Evolutionary conservation across 495 filamentous ascomycete species (phyloP).

Genomic region (Podospora pseudocomata): DNA sequence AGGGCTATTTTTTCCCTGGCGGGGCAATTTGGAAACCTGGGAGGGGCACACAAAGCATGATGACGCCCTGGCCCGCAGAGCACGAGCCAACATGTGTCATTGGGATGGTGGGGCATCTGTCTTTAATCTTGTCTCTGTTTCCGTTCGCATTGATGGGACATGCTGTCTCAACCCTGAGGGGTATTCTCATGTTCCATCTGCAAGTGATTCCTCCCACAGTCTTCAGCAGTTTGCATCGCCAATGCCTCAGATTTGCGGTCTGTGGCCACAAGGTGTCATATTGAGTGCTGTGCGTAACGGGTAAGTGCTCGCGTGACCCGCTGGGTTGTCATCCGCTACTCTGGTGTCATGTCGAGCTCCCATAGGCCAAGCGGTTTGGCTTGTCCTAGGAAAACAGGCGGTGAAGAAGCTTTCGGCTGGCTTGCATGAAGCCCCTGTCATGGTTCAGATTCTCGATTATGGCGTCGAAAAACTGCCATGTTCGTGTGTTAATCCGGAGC

Average conservation of each 20-base stretch:
- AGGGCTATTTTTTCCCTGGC: constrained; percentile 14
- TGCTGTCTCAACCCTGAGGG: background rate
- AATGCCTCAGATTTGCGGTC: background rate
- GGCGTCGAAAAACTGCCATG: background rate
- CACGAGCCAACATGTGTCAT: constrained; percentile 10
- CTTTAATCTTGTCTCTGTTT: background rate
- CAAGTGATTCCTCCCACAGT: background rate
- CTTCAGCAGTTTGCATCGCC: background rate
- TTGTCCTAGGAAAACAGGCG: constrained; percentile 8
- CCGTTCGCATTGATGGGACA: background rate
- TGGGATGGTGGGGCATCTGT: background rate
- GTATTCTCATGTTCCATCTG: background rate
- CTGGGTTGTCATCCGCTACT: constrained; percentile 1
- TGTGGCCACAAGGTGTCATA: background rate
- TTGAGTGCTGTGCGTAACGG: constrained; percentile 2
- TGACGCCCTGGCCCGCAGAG: background rate
- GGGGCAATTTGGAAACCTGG: constrained; percentile 11
- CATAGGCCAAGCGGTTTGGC: constrained; percentile 9
- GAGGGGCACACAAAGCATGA: constrained; percentile 14
- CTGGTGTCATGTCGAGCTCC: constrained; percentile 7
- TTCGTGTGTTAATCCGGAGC: constrained; percentile 12
- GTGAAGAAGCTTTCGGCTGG: constrained; percentile 12
- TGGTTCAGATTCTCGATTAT: background rate
- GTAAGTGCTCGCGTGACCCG: constrained; percentile 21
- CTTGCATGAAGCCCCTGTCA: background rate